Evolutionary conservation across 2,329 filamentous ascomycete genomes (phyloP), one percentile per base, ranked within the genome.

Genomic region (Fusarium neocosmosporiellum): DNA sequence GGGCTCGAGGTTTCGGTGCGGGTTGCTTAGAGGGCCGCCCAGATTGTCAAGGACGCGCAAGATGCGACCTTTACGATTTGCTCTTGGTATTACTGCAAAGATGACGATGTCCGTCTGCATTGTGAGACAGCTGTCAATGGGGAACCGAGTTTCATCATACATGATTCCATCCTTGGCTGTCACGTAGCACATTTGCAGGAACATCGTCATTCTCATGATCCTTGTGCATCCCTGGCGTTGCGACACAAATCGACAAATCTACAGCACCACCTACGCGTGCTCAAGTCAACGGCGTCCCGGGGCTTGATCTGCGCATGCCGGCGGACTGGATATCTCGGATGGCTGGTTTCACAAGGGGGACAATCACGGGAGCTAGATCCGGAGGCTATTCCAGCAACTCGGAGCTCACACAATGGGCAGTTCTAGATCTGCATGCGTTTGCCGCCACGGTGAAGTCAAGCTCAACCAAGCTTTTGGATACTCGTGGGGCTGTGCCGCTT

Each of bases 381-480:
- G 55, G 34, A 27, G 34, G 27, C 24, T 22, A 20, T 59, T 18
- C 34, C 54, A 58, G 34, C 20, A 37, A 27, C 34, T 41, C 24
- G 34, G 36, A 41, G 24, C 36, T 29, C 36, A 16, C 24, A n/a
- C 39, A 14, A 20, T 36, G 13, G 37, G 27, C 34, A 29, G 27
- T 57, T 55, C 43, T 36, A 53, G 59, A 65, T 24, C 69, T 37
- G 22, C 22, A 13, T 59, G 31, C 70, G 34, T 55, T 63, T 31
- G 48, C 70, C 72, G 61, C 70, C 69, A 63, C 70, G 69, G 39
- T 63, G 24, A 73, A 41, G 61, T 63, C 54, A 67, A 63, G 69
- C 63, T 72, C 34, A 39, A 43, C 24, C 37, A 43, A 59, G 37
- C 37, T 41, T 59, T 59, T 43, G 27, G 31, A 22, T 33, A 59